Evolutionary conservation across 2,329 filamentous ascomycete genomes (phyloP), one percentile per base, ranked within the genome.

Genomic region (Chaetomium globosum): DNA sequence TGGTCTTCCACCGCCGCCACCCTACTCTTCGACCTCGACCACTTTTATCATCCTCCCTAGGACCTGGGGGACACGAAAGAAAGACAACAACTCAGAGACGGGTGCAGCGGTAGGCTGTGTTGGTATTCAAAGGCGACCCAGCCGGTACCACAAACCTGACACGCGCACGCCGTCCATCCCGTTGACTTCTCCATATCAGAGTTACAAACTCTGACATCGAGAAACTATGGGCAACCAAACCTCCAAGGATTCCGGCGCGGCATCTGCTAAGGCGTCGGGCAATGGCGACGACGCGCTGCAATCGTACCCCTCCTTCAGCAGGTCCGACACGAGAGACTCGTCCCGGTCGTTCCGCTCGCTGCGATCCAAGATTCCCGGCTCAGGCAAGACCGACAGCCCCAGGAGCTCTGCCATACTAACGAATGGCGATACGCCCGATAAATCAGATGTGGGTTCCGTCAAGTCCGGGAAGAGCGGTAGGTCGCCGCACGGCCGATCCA

Each of bases 281-380:
- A 79, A 80, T 65, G 80, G 79, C 49, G 77, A 78, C 69, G 87
- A 90, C 46, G 82, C 85, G 67, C 81, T 97, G 65, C 89, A 92
- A 77, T 91, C 92, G 33, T 96, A 95, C 77, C 94, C 93, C 31
- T 97, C 94, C 31, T 94, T 98, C 76, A 91, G 89, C 79, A 90
- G 90, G 76, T 92, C 93, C 64, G 94, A 98, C 75, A 98, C 94
- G 31, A 94, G 93, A 76, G 93, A 97, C 70, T 97, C 93, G 7
- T 87, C 90, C 36, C 90, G 93, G 70, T 97, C 93, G 4, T 88
- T 97, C 77, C 87, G 91, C 71, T 89, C 88, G 48, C 85, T 98
- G 71, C 86, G 92, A 67, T 96, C 92, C 68, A 97, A 97, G 80
- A 97, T 97, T 66, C 92, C 91, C 2, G 91, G 90, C 43, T 82